A percentile compares a stretch with the other conserved stretches of the same genome.
Evolutionary conservation across 2,329 filamentous ascomycete genomes (phyloP).

Genomic region (Bimuria novae-zelandiae): DNA sequence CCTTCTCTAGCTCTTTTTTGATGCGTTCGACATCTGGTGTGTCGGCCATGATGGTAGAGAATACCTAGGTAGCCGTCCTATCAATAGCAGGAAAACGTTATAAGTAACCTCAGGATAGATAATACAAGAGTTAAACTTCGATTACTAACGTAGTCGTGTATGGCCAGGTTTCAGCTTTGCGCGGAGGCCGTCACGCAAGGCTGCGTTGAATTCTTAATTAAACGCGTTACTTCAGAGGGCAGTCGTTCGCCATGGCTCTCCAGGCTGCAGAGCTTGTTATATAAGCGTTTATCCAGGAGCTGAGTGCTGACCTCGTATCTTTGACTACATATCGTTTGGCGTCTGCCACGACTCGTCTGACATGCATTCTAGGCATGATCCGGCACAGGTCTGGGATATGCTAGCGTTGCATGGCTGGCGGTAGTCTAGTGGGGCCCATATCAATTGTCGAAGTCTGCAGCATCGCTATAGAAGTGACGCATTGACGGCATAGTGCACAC

Average conservation of each 20-base stretch:
- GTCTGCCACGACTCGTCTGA: background rate
- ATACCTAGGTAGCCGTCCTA: too few species aligned
- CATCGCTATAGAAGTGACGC: too few species aligned
- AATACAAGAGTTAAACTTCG: too few species aligned
- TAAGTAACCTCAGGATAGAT: too few species aligned
- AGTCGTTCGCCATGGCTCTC: too few species aligned
- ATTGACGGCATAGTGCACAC: too few species aligned
- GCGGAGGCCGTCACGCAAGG: too few species aligned
- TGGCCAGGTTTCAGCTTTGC: too few species aligned
- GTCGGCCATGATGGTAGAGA: background rate
- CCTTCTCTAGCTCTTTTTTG: slow-evolving; percentile 3
- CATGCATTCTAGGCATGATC: background rate
- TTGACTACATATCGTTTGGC: background rate
- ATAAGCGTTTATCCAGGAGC: background rate
- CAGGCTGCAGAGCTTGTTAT: background rate
- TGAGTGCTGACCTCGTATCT: background rate
- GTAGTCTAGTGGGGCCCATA: background rate
- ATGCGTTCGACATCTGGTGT: background rate
- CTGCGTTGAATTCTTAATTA: too few species aligned
- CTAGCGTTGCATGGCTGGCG: background rate
- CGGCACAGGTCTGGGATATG: background rate
- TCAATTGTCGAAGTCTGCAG: background rate
- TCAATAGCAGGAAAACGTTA: too few species aligned
- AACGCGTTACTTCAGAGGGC: too few species aligned
- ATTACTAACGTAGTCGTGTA: too few species aligned